Conservation (phyloP, 495 filamentous ascomycete species). For the Hypoxylon perforatum region DNA sequence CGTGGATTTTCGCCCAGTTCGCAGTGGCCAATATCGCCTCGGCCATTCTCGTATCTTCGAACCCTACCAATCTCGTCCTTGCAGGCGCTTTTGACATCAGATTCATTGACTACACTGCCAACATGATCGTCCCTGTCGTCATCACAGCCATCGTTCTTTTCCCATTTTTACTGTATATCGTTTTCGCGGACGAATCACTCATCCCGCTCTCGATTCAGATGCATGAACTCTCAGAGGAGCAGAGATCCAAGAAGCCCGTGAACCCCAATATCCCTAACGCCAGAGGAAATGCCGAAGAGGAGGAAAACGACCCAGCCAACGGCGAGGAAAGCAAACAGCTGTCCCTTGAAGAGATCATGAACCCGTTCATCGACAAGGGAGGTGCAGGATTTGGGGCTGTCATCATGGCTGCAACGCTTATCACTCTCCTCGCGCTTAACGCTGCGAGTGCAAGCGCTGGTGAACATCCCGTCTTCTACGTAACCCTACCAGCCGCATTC, state of each 20-base stretch:
- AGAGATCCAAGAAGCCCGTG: constrained; percentile 62
- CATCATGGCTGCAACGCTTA: constrained; percentile 70
- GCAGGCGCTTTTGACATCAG: constrained; percentile 73
- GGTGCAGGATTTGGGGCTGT: constrained; percentile 69
- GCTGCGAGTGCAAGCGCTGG: constrained; percentile 58
- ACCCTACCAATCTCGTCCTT: constrained; percentile 78
- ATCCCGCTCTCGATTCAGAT: constrained; percentile 72
- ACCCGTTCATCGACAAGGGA: constrained; percentile 72
- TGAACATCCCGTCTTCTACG: constrained; percentile 66
- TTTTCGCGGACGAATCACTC: constrained; percentile 69
- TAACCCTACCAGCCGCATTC: constrained; percentile 70
- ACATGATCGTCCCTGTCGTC: constrained; percentile 75
- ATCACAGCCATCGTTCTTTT: constrained; percentile 71
- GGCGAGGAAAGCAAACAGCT: constrained; percentile 62
- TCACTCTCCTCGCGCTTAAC: constrained; percentile 69
- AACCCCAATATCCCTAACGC: constrained; percentile 75
- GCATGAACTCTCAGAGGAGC: constrained; percentile 70
- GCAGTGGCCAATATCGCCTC: constrained; percentile 74
- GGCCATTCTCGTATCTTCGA: constrained; percentile 75
- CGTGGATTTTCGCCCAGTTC: constrained; percentile 77
- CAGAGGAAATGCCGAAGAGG: constrained; percentile 63
- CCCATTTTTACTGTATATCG: constrained; percentile 71
- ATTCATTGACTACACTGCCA: constrained; percentile 74
- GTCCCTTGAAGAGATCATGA: constrained; percentile 75
- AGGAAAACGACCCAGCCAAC: constrained; percentile 57